Evolutionary conservation across 768 basidiomycete genomes (phyloP).

Genomic region (Aureoboletus auriporus): DNA sequence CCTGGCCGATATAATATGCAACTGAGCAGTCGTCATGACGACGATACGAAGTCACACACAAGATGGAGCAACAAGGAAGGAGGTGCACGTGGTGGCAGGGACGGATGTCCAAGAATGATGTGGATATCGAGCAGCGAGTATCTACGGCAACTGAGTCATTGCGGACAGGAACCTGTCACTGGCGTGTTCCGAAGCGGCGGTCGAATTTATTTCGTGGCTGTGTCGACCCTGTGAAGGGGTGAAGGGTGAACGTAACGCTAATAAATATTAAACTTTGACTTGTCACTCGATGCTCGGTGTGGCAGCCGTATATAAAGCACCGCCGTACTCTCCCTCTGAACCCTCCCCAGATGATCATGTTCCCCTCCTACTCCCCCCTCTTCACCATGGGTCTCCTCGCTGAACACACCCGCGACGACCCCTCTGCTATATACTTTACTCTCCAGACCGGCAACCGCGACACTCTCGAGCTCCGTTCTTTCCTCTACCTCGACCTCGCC

Average conservation of each 20-base stretch:
- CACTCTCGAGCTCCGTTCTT: constrained; percentile 46
- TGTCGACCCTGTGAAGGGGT: constrained; percentile 16
- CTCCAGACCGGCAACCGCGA: constrained; percentile 39
- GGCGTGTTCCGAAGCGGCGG: too few species aligned
- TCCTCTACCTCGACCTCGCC: constrained; percentile 67
- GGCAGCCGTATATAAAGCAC: too few species aligned
- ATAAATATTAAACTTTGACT: constrained; percentile 19
- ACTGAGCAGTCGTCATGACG: too few species aligned
- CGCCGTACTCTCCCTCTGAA: too few species aligned
- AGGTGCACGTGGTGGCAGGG: too few species aligned
- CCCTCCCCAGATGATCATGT: constrained; percentile 2
- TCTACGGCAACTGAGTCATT: neutral
- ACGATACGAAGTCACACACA: too few species aligned
- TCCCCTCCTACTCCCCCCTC: constrained; percentile 49
- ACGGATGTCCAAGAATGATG: too few species aligned
- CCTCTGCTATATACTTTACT: constrained; percentile 46
- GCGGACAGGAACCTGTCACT: neutral
- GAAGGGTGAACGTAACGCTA: neutral
- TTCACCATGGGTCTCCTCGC: constrained; percentile 61
- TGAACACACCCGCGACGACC: constrained; percentile 24
- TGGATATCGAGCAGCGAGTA: too few species aligned
- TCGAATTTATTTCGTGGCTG: constrained; percentile 3
- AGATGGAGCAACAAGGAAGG: too few species aligned
- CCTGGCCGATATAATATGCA: too few species aligned
- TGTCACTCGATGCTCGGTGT: neutral